Evolutionary conservation across 345 rosid genomes (phyloP), one percentile per base, ranked within the genome.

Genomic region (Draba incana): DNA sequence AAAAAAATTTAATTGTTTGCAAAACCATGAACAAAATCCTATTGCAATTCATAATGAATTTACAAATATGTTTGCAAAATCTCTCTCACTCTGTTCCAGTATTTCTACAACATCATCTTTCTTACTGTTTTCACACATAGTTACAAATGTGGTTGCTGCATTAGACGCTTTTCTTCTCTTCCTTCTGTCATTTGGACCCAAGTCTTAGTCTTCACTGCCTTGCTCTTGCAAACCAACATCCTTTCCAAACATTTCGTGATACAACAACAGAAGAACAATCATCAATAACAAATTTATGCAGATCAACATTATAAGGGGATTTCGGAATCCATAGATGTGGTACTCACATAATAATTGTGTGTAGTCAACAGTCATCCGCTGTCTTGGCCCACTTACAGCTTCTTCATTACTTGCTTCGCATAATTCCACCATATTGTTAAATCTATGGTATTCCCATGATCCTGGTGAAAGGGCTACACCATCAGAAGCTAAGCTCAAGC

Each of bases 161-260:
- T 20, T 96, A 11, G 97, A 84, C 67, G 88, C 97, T 72, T 85
- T 91, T 80, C 45, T 84, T 75, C 84, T 88, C 62, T 86, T 81
- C 73, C 84, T 89, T 82, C 84, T 84, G 72, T 83, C 87, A 41
- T 77, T 69, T 39, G 99, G 99, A 78, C 99, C 99, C 99, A 97
- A 94, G 67, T 94, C 99, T 82, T 94, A 98, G 78, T 94, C 99
- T 79, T 94, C 99, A 35, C 96, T 94, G 49, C 80, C 78, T 80
- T 83, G 92, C 66, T 90, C 98, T 49, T 72, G 78, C 46, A 77
- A 71, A 56, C 73, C 76, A 61, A 86, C 90, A 79, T 91, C 99
- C 80, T 88, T 94, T 61, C 99, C 99, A 70, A 94, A 94, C 98
- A 94, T 92, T 82, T 91, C 99, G 98, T 94, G 27, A 82, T n/a